Percentiles rank a stretch among this genome's conserved stretches.
These are phyloP conservation scores for Aspergillus puulaauensis DNA, from an alignment of 2,329 filamentous ascomycete species.

Conservation along the genomic window DNA sequence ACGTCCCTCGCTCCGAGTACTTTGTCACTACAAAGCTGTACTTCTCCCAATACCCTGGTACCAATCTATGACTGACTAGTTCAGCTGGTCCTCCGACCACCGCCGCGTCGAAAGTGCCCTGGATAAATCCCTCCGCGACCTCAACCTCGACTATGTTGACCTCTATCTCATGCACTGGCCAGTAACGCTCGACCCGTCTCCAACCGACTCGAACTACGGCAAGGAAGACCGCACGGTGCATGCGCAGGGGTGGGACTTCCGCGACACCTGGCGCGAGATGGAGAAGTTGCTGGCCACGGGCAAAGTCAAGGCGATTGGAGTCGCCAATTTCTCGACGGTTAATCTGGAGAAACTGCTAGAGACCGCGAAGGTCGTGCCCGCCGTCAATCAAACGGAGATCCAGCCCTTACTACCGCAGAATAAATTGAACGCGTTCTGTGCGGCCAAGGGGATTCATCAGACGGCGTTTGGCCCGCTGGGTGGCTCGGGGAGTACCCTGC, in stretches of 20 bases:
- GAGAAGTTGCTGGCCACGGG: conserved; percentile 1
- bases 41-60: background rate
- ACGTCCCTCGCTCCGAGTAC: background rate
- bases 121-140: conserved; percentile 3
- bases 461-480: conserved; percentile 7
- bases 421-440: background rate
- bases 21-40: conserved; percentile 7
- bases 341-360: background rate
- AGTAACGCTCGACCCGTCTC: background rate
- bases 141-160: conserved; percentile 1
- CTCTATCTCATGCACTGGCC: conserved; percentile 10
- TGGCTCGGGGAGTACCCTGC: conserved; percentile 1
- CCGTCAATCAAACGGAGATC: conserved; percentile 4
- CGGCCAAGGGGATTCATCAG: background rate
- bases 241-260: background rate
- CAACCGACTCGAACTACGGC: background rate
- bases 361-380: background rate
- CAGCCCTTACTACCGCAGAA: conserved; percentile 1
- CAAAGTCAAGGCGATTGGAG: background rate
- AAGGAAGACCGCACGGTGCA: conserved; percentile 6
- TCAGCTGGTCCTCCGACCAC: conserved; percentile 8
- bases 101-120: conserved; percentile 5
- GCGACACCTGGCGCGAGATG: conserved; percentile 7
- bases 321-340: conserved; percentile 4
- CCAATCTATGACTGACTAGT: rapidly evolving